Evolutionary conservation across 1,284 basidiomycete species (phyloP), one percentile per base, ranked within the genome.

Genomic region (Somion occarium): DNA sequence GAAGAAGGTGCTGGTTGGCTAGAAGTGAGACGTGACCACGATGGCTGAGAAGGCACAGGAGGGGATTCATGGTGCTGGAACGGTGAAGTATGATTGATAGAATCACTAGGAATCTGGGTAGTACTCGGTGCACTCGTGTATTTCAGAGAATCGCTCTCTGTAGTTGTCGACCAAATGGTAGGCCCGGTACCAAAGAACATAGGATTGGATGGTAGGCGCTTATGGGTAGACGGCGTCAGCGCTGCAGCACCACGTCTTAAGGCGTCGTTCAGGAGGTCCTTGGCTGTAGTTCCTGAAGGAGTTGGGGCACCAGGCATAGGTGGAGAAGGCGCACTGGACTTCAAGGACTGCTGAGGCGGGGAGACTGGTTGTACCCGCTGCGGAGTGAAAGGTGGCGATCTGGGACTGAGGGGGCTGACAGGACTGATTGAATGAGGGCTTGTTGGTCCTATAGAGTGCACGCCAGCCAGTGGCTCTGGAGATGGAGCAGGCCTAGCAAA

Each of bases 201-300:
- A 1, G 68, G 59, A 3, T 59, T 56, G 9, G 67, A 66, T 1
- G 60, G 48, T 13, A 56, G 60, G 15, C 69, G 61, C n/a, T 61
- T 61, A 44, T 67, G 63, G 27, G 60, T 51, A 11, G 61, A 54
- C 30, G 49, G 46, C 2, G 38, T 20, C 3, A 62, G 46, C 5
- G 47, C 39, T 1, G 61, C 7, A 34, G 15, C 30, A 34, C 15
- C 30, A 15, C 30, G 48, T 34, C 70, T 70, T 64, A 82, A 70
- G 11, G 85, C 76, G 57, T 74, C 76, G 49, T 80, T 77, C 38
- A 87, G 61, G 1, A 87, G 70, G 58, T 87, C 83, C 59, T 80
- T 73, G 1, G 83, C 85, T 4, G 83, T 86, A 2, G 73, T 82
- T 2, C 67, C 55, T 0, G 59, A 56, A 7, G 54, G 27, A 5